phyloP scores from a whole-genome alignment of 2,329 filamentous ascomycete genomes.

The Calonectria leucothoes region DNA sequence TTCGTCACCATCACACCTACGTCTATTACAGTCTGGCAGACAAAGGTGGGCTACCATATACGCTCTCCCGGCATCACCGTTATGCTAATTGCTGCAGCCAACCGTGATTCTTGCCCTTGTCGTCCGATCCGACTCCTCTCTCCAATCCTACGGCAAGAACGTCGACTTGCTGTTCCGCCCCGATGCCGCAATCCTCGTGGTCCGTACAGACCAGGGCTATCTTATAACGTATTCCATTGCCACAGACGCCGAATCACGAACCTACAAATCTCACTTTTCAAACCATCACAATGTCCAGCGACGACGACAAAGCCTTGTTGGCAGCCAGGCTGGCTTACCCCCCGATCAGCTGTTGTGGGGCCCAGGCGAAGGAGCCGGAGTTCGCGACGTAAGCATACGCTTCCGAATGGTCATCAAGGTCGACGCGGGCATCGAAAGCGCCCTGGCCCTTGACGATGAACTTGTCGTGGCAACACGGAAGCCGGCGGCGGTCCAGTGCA shows the following conservation, averaged over 20 bases:
- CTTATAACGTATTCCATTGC: slow-evolving; percentile 95
- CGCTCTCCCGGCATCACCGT: neutral
- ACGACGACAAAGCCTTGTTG: slow-evolving; percentile 70
- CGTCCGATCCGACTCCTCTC: slow-evolving; percentile 81
- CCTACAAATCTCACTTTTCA: slow-evolving; percentile 86
- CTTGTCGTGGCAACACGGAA: slow-evolving; percentile 91
- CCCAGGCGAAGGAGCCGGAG: slow-evolving; percentile 83
- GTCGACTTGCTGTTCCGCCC: slow-evolving; percentile 87
- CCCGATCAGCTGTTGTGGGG: slow-evolving; percentile 77
- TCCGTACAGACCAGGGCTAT: slow-evolving; percentile 87
- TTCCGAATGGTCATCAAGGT: slow-evolving; percentile 99
- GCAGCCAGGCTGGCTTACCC: slow-evolving; percentile 63
- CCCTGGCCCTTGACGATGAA: slow-evolving; percentile 91
- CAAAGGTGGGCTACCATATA: slow-evolving; percentile 73
- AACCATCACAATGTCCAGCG: slow-evolving; percentile 73
- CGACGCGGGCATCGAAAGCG: slow-evolving; percentile 91
- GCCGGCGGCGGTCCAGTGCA: slow-evolving; percentile 95
- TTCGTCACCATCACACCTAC: slow-evolving; percentile 90
- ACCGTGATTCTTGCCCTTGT: slow-evolving; percentile 89
- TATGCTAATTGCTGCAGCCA: slow-evolving; percentile 66
- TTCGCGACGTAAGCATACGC: slow-evolving; percentile 87
- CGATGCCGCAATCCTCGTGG: slow-evolving; percentile 90
- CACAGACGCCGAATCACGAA: slow-evolving; percentile 82
- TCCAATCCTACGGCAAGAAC: slow-evolving; percentile 87
- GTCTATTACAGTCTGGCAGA: slow-evolving; percentile 95